phyloP scores from a whole-genome alignment of 1,284 basidiomycete genomes.

The Apiotrichum laibachii region DNA sequence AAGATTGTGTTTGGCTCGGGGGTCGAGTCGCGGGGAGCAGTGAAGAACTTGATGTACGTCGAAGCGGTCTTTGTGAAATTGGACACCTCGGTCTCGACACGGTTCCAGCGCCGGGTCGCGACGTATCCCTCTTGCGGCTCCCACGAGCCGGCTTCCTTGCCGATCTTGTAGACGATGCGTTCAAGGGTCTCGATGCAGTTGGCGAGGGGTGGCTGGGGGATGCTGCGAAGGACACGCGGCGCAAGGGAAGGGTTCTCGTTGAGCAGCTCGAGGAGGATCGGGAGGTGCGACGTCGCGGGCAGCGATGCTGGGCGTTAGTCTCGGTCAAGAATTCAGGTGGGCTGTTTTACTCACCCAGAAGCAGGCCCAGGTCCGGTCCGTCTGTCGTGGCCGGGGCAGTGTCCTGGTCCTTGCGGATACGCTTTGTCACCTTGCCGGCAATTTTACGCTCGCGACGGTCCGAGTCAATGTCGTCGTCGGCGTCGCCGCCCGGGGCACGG shows the following conservation, averaged over 20 bases:
- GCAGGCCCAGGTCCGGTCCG: conserved; percentile 40
- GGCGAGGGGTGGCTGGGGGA: conserved; percentile 38
- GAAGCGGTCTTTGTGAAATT: conserved; percentile 34
- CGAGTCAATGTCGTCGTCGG: conserved; percentile 13
- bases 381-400: conserved; percentile 6
- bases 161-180: conserved; percentile 24
- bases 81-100: conserved; percentile 29
- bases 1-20: conserved; percentile 33
- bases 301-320: conserved; percentile 30
- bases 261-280: conserved; percentile 41
- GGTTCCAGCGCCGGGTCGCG: conserved; percentile 33
- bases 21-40: conserved; percentile 12
- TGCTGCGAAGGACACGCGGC: conserved; percentile 29
- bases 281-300: conserved; percentile 40
- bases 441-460: conserved; percentile 14
- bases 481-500: conserved; percentile 9
- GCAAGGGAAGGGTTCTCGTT: conserved; percentile 34
- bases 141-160: conserved; percentile 23
- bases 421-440: conserved; percentile 29
- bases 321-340: neutral
- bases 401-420: conserved; percentile 25
- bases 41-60: conserved; percentile 43
- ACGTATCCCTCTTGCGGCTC: conserved; percentile 19
- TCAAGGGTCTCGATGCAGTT: conserved; percentile 40
- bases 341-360: conserved; percentile 36